These are phyloP conservation scores for Dactylis glomerata DNA, from an alignment of 176 grass and related monocot genomes.

Conservation along the genomic window DNA sequence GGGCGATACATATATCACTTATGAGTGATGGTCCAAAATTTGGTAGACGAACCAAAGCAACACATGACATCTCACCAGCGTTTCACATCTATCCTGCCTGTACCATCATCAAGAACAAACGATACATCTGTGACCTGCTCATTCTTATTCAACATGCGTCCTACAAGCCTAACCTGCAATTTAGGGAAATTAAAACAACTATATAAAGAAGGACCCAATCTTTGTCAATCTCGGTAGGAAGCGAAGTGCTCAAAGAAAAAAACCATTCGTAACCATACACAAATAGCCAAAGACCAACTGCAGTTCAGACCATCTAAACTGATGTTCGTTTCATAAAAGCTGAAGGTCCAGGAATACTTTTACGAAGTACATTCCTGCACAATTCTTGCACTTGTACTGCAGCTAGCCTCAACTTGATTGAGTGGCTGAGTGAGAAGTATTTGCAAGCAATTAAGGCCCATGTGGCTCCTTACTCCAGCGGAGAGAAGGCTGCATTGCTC, in stretches of 20 bases:
- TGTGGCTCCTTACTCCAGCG: background rate
- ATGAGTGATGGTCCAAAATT: background rate
- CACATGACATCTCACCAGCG: constrained; percentile 57
- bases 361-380: background rate
- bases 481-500: background rate
- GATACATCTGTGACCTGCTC: constrained; percentile 70
- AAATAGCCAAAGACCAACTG: background rate
- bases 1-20: background rate
- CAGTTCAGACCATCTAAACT: background rate
- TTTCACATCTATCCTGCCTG: constrained; percentile 66
- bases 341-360: background rate
- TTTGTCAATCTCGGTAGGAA: background rate
- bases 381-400: background rate
- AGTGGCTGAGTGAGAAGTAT: background rate
- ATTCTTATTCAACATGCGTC: constrained; percentile 62
- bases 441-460: background rate
- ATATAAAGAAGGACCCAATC: background rate
- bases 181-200: constrained; percentile 17
- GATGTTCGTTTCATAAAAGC: background rate
- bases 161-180: constrained; percentile 78
- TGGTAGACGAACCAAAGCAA: constrained; percentile 5
- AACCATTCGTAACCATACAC: background rate
- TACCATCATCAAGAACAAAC: constrained; percentile 84
- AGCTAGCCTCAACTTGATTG: background rate
- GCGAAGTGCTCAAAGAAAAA: constrained; percentile 4